Evolutionary conservation across 176 grass and related monocot genomes (phyloP).

Genomic region (Triticum dicoccoides): DNA sequence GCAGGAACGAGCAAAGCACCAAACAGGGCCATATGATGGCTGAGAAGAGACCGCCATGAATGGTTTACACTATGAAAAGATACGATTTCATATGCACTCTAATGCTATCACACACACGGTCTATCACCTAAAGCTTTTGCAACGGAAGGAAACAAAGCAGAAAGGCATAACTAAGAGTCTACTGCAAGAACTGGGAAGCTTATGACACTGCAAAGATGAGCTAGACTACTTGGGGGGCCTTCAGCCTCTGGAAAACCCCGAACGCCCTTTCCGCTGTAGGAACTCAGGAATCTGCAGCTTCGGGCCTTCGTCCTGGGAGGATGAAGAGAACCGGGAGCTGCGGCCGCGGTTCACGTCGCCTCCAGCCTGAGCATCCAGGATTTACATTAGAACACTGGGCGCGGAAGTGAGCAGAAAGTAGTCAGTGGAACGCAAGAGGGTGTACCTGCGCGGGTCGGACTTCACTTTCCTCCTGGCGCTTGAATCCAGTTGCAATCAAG

Average conservation of each 20-base stretch:
- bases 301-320: constrained; percentile 53
- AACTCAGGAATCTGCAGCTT: constrained; percentile 72
- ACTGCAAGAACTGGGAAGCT: not conserved
- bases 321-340: constrained; percentile 31
- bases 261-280: constrained; percentile 58
- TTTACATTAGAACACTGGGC: not conserved
- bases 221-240: not conserved
- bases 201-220: not conserved
- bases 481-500: constrained; percentile 86
- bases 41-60: not conserved
- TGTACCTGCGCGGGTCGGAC: constrained; percentile 41
- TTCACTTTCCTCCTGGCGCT: constrained; percentile 69
- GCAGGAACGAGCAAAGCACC: not conserved
- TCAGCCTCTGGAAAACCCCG: constrained; percentile 46
- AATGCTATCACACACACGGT: not conserved
- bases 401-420: not conserved
- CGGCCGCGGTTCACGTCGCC: constrained; percentile 29
- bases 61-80: not conserved
- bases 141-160: not conserved
- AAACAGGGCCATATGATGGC: not conserved
- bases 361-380: constrained; percentile 26
- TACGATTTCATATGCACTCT: constrained; percentile 3
- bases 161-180: not conserved
- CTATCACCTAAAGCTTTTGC: constrained; percentile 11
- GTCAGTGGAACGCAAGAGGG: not conserved